Evolutionary conservation across 768 basidiomycete species (phyloP).

Genomic region (Suillus fuscotomentosus): DNA sequence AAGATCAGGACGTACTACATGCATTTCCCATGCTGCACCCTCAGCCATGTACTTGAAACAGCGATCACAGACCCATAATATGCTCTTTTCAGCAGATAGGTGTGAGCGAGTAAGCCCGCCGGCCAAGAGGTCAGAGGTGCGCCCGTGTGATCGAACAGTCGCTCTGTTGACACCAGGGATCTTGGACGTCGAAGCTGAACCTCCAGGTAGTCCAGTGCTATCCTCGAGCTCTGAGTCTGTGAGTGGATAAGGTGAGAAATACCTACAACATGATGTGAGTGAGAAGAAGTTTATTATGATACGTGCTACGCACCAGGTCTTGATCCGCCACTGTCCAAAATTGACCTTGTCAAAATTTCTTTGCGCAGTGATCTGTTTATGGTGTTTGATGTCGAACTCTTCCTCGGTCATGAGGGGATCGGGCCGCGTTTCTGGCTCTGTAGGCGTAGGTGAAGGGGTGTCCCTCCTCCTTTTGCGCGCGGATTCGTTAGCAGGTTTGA

Average conservation of each 20-base stretch:
- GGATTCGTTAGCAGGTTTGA: slow-evolving; percentile 23
- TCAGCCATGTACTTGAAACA: slow-evolving; percentile 98
- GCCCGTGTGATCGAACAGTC: slow-evolving; percentile 59
- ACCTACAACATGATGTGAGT: slow-evolving; percentile 47
- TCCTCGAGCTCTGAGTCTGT: slow-evolving; percentile 67
- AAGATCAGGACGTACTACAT: slow-evolving; percentile 45
- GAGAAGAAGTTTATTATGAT: neutral
- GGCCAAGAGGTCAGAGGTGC: slow-evolving; percentile 71
- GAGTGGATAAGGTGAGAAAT: slow-evolving; percentile 90
- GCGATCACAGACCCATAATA: slow-evolving; percentile 83
- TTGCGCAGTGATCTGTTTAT: slow-evolving; percentile 63
- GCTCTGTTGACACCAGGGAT: slow-evolving; percentile 51
- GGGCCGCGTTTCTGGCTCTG: slow-evolving; percentile 12
- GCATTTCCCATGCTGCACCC: slow-evolving; percentile 66
- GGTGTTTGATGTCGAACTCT: slow-evolving; percentile 66
- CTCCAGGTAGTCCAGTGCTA: slow-evolving; percentile 16
- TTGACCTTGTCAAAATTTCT: slow-evolving; percentile 87
- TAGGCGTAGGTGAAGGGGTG: slow-evolving; percentile 9
- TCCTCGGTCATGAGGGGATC: slow-evolving; percentile 58
- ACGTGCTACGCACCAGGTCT: slow-evolving; percentile 68
- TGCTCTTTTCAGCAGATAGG: slow-evolving; percentile 44
- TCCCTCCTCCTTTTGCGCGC: slow-evolving; percentile 22
- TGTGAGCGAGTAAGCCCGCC: slow-evolving; percentile 56
- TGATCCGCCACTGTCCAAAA: slow-evolving; percentile 84
- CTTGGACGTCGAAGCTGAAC: slow-evolving; percentile 32